Evolutionary conservation across 169 alveolate genomes (phyloP).

Genomic region (Plasmodium sp.): DNA sequence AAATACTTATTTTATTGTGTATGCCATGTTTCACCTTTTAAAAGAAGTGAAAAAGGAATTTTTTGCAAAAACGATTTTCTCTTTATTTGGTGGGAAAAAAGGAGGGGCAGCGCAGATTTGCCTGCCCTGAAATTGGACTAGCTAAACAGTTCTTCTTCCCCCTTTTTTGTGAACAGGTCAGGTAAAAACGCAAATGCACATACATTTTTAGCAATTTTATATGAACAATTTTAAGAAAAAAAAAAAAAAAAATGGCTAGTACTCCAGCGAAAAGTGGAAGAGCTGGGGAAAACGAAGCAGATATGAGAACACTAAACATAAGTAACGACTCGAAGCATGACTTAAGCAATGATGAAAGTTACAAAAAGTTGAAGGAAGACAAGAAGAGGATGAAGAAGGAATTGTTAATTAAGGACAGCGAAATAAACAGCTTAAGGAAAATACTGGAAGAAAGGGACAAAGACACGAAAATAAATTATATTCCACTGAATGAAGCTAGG

Average conservation of each 20-base stretch:
- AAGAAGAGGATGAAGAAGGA: slow-evolving; percentile 64
- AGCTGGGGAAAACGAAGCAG: slow-evolving; percentile 6
- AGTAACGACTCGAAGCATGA: not conserved
- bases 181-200: not conserved
- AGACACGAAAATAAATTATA: slow-evolving; percentile 22
- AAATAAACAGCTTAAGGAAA: slow-evolving; percentile 54
- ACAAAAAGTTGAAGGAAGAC: slow-evolving; percentile 56
- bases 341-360: slow-evolving; percentile 32
- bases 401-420: slow-evolving; percentile 22
- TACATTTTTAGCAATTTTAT: not conserved
- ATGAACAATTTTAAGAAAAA: not conserved
- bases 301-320: not conserved
- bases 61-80: not conserved
- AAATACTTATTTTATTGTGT: not conserved
- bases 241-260: slow-evolving; percentile 27
- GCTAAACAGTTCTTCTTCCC: not conserved
- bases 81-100: not conserved
- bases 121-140: not conserved
- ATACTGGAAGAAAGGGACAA: slow-evolving; percentile 49
- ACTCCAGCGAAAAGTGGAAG: slow-evolving; percentile 2
- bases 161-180: not conserved
- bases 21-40: not conserved
- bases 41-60: not conserved
- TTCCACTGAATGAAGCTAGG: slow-evolving; percentile 68
- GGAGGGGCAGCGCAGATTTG: not conserved